Base-by-base conservation (phyloP, 305 asterid genomes). In the Stenogyne calaminthoides region DNA sequence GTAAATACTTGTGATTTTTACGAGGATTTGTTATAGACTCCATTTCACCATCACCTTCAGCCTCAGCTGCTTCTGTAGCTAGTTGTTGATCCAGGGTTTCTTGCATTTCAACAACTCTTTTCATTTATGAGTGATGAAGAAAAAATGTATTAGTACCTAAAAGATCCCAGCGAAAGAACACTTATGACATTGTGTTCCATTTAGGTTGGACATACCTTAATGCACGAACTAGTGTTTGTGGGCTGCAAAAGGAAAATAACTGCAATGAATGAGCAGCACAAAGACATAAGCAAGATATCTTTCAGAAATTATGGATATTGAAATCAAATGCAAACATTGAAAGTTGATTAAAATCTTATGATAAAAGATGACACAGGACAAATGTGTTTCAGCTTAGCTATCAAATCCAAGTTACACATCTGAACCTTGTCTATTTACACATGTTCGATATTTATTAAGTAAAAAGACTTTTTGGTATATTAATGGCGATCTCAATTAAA, bases 101-200 rank as follows among this genome's bases (percentile, higher is more conserved):
- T 93, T 95, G 99, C 97, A 90, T 95, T 86, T 95, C 99, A 85
- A 95, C 91, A 82, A 95, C 98, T 88, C 99, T 95, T 71, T 72
- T 55, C 49, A 51, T 74, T 59, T 49, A 66, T 51, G 64, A 54
- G 67, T 52, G 18, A 70, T 63, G 70, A 55, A 60, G 47, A 72
- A 7, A 70, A 9, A 69, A 66, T 37, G 29, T 59, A 74, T 81
- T 64, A 77, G 80, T 70, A 58, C 66, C 69, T 32, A 81, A 25
- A 79, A 32, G 66, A 70, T 40, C 80, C 74, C 69, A 81, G 68
- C 62, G 71, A 76, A 47, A 36, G 42, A 71, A 65, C 56, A 71
- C 69, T 69, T 67, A 70, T 47, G 4, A 70, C 29, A 70, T 64
- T 60, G 58, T 22, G 56, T 74, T 63, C 71, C 79, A 77, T 64